Base-by-base conservation (phyloP, 768 basidiomycete genomes). In the Suillus alpinus region DNA sequence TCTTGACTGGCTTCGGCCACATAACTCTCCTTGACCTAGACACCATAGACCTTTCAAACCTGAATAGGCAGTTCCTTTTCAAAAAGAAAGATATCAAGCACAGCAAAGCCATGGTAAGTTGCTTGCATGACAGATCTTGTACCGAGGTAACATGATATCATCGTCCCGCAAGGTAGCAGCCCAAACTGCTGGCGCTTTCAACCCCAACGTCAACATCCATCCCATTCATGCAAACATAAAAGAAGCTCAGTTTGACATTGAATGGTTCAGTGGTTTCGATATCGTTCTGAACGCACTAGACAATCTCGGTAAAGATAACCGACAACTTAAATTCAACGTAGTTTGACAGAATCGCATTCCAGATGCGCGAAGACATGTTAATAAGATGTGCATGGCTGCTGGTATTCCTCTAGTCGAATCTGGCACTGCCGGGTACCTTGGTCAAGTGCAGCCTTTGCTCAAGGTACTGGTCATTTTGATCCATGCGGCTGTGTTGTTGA, bases 201-300 rank as follows among this genome's bases (percentile, higher is more conserved):
- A 97, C 67, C 94, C 95, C 1, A 86, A 91, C 59, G 92, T 95
- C 43, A 80, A 83, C 50, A 92, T 99, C 62, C 85, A 80, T 2
- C 95, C 97, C 3, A 88, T 98, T 60, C 92, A 96, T 71, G 94
- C 88, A 18, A 98, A 99, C 67, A 95, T 99, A 72, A 98, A 98
- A 73, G 96, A 97, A 57, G 80, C 87, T 0, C 86, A 91, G 65
- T 98, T 89, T 72, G 93, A 95, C 69, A 79, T 95, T 20, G 80
- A 85, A 44, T 99, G 95, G 95, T 97, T 96, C 74, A 81, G 85
- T 67, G 78, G 83, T 32, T 99, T 98, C 67, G 91, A 95, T 69
- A 83, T 99, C 56, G 94, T 98, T 26, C 80, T 98, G 66, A 98
- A 98, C 69, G 97, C 96, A 6, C 78, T 99, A 49, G 97, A 98